Evolutionary conservation across 768 basidiomycete genomes (phyloP), one percentile per base, ranked within the genome.

Genomic region (Leccinum sublutescens): DNA sequence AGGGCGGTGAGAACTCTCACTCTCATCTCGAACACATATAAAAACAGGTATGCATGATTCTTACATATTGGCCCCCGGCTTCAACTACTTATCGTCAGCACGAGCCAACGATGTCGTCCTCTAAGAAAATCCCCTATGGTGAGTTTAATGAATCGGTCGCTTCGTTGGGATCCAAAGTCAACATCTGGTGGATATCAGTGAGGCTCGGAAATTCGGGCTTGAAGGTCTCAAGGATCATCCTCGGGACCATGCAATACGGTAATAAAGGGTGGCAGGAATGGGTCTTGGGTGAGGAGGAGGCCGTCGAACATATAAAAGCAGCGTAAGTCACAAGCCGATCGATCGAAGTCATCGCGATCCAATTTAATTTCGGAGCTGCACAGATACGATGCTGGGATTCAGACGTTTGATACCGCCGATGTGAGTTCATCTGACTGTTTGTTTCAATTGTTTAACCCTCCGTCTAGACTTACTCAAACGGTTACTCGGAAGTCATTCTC

Each of bases 401-500:
- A 76, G 53, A 74, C 72, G 2, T 75, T 73, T n/a, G 72, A 75
- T 50, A 72, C 71, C 1, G 75, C 74, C 8, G 65, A 74, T 54
- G 74, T 73, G 53, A 49, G 49, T 73, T 34, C 52, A n/a, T 50
- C 33, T 52, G 8, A 2, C 27, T 29, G 40, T 36, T 15, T 56
- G 21, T 55, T 25, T n/a, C 33, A 47, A 21, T 12, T 11, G 47
- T 36, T 52, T 58, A 33, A 64, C 17, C 23, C 10, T 0, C 23
- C 34, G 36, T 50, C 23, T 48, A 86, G 85, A 76, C 80, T 0
- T 90, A 89, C 66, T 86, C 84, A 1, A 84, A 87, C 61, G 87
- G 87, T 2, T 71, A 75, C 6, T 86, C 85, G 0, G 91, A 92
- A 68, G 66, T 81, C 49, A 79, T 90, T 54, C 76, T 90, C 19